These are phyloP conservation scores for Luvunga scandens DNA, from an alignment of 345 rosid genomes.

Conservation along the genomic window DNA sequence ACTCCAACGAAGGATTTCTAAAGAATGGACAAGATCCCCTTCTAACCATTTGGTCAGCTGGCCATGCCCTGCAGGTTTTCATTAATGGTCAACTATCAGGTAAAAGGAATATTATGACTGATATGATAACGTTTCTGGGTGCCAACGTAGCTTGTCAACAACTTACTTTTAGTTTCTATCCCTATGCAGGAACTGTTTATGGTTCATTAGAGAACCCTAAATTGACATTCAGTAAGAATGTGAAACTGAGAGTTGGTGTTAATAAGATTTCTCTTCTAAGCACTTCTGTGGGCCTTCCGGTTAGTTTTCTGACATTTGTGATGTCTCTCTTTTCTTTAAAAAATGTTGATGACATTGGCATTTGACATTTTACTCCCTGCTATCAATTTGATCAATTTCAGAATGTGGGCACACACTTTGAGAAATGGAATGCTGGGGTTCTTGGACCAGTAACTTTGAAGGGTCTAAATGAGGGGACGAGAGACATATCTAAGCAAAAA, in stretches of 20 bases:
- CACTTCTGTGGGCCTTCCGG: constrained; percentile 81
- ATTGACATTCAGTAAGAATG: constrained; percentile 67
- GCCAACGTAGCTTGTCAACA: not conserved
- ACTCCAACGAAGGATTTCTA: constrained; percentile 53
- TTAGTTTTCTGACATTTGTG: constrained; percentile 32
- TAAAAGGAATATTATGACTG: constrained; percentile 12
- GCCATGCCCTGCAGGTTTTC: constrained; percentile 71
- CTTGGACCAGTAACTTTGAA: constrained; percentile 74
- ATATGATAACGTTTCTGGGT: not conserved
- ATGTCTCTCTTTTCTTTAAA: not conserved
- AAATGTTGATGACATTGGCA: not conserved
- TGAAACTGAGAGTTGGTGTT: constrained; percentile 68
- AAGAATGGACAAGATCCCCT: constrained; percentile 65
- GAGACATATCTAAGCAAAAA: constrained; percentile 78
- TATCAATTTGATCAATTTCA: constrained; percentile 26
- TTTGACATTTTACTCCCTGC: not conserved
- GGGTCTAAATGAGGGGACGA: constrained; percentile 75
- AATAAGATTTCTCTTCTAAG: constrained; percentile 83
- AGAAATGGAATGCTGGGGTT: constrained; percentile 89
- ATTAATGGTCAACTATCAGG: constrained; percentile 80
- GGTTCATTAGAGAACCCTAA: constrained; percentile 62
- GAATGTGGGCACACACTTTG: constrained; percentile 92
- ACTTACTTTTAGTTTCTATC: not conserved
- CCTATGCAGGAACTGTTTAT: constrained; percentile 63
- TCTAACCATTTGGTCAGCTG: constrained; percentile 69